These are phyloP conservation scores for Paecilomyces niveus DNA, from an alignment of 2,329 filamentous ascomycete species.

Conservation along the genomic window DNA sequence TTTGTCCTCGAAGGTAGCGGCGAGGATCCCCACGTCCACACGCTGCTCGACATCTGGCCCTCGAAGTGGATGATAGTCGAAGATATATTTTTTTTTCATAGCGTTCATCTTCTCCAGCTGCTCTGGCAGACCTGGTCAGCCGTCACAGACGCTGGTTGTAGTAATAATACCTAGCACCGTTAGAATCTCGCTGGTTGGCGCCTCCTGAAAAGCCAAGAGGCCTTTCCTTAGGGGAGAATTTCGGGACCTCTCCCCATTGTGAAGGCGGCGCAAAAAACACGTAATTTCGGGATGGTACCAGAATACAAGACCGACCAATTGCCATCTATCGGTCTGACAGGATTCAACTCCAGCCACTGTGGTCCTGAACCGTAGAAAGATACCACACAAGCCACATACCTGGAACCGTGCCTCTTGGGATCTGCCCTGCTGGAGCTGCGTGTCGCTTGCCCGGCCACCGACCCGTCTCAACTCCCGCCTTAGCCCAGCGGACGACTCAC, in stretches of 20 bases:
- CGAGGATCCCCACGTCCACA: not conserved
- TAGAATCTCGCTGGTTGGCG: not conserved
- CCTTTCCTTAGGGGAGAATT: not conserved
- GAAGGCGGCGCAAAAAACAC: not conserved
- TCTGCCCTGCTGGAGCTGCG: not conserved
- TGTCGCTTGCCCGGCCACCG: slow-evolving; percentile 1
- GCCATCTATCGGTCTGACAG: not conserved
- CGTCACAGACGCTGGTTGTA: not conserved
- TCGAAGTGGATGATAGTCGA: not conserved
- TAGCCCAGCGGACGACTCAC: not conserved
- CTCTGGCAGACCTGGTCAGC: not conserved
- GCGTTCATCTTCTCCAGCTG: not conserved
- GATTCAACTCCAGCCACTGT: slow-evolving; percentile 1
- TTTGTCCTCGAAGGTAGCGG: not conserved
- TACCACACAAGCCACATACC: slow-evolving; percentile 1
- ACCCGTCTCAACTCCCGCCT: not conserved
- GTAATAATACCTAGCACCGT: not conserved
- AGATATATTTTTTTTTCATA: not conserved
- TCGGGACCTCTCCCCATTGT: not conserved
- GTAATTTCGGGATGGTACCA: not conserved
- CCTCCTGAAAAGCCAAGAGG: not conserved
- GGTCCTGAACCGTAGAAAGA: not conserved
- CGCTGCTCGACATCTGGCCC: not conserved
- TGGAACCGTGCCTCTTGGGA: not conserved
- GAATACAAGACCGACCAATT: not conserved